Conservation (phyloP, 1,139 yeast genomes). For the Zhuliangozyma blackwelliae region DNA sequence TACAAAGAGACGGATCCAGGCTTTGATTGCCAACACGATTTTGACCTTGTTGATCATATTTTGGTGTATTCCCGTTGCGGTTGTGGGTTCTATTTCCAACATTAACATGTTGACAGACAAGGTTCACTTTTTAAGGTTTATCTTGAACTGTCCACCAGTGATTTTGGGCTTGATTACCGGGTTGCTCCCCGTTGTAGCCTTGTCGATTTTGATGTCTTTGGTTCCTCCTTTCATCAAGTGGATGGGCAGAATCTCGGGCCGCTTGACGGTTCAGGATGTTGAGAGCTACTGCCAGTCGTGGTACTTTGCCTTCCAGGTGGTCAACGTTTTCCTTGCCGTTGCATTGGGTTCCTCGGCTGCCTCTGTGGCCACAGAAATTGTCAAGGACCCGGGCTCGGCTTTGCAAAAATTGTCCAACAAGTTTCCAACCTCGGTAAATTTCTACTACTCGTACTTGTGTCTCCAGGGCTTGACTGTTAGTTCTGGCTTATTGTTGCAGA, state of each 20-base stretch:
- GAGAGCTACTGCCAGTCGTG: constrained; percentile 82
- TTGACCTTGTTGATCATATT: constrained; percentile 60
- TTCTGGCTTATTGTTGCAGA: constrained; percentile 35
- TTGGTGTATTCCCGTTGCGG: constrained; percentile 95
- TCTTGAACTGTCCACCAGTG: constrained; percentile 60
- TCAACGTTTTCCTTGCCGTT: constrained; percentile 76
- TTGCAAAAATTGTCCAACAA: constrained; percentile 54
- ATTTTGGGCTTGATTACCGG: constrained; percentile 83
- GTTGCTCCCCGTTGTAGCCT: constrained; percentile 75
- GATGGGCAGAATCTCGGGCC: constrained; percentile 71
- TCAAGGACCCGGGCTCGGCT: constrained; percentile 51
- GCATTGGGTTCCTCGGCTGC: constrained; percentile 79
- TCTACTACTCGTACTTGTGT: constrained; percentile 52
- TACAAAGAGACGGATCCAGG: constrained; percentile 37
- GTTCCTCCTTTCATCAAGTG: constrained; percentile 65
- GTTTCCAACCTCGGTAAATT: constrained; percentile 71
- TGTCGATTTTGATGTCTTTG: constrained; percentile 77
- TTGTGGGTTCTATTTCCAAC: constrained; percentile 90
- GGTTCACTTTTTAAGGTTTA: constrained; percentile 66
- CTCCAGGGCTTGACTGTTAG: constrained; percentile 41
- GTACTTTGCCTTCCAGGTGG: constrained; percentile 84
- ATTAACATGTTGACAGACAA: constrained; percentile 65
- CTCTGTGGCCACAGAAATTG: constrained; percentile 58
- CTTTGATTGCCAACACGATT: constrained; percentile 36
- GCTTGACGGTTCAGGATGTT: constrained; percentile 63